A percentile compares a stretch with the other conserved stretches of the same genome.
Conservation (phyloP, 352 stramenopile species). For the Phytophthora hibernalis region DNA sequence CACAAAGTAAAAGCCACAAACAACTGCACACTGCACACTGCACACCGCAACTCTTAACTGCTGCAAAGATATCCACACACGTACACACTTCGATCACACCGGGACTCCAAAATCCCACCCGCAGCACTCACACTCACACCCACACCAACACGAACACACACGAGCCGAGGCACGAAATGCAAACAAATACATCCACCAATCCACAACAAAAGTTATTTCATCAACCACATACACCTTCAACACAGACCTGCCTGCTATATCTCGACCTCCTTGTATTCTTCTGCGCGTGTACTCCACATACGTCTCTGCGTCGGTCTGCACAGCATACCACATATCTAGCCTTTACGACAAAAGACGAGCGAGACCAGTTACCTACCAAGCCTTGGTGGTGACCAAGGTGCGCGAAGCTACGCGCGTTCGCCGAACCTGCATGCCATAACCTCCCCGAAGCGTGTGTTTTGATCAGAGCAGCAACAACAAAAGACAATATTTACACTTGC, state of each 20-base stretch:
- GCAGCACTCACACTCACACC: background rate
- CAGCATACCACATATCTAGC: background rate
- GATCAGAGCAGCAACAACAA: conserved; percentile 4
- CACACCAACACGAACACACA: background rate
- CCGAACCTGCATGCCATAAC: conserved; percentile 31
- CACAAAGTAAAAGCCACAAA: background rate
- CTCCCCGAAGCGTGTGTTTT: conserved; percentile 14
- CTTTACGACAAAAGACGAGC: conserved; percentile 4
- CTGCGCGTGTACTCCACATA: background rate
- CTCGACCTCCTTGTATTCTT: background rate
- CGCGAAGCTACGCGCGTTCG: background rate
- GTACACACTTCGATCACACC: background rate
- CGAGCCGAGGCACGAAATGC: background rate
- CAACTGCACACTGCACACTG: too few species aligned
- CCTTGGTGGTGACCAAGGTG: too few species aligned
- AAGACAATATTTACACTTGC: conserved; percentile 9
- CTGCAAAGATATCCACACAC: background rate
- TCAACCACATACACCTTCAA: background rate
- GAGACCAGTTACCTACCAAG: background rate
- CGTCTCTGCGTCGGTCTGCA: background rate
- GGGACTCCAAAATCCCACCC: background rate
- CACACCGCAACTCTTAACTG: background rate
- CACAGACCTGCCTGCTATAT: background rate
- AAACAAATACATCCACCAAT: background rate
- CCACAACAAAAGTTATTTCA: background rate